Base-by-base conservation (phyloP, 1,139 yeast genomes). In the Saccharomycopsis hybrid region DNA sequence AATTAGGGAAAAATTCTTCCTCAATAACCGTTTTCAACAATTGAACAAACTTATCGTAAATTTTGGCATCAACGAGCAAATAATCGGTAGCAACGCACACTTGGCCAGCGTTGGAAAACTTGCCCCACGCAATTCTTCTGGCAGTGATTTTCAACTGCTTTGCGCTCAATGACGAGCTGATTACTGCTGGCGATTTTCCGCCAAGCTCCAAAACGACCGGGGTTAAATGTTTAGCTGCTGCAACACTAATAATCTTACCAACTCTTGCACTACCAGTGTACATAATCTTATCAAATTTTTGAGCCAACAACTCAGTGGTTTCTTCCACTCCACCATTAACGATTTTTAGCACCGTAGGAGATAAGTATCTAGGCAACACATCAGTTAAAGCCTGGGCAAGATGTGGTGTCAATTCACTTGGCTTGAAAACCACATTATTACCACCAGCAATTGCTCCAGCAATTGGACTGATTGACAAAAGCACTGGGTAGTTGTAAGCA, bases 31-130 rank as follows among this genome's bases (percentile, higher is more conserved):
- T 62, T 29, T 68, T 63, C 24, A 84, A 61, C n/a, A 66, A 71
- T 2, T 60, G 60, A 3, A 80, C 66, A 48, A 87, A 76, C 57
- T 76, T 70, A n/a, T 71, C 74, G 58, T 80, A 77, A 27, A 80
- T 64, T 1, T 72, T 67, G 43, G 74, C 77, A 54, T 84, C 89
- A 27, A 82, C 83, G 47, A 88, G 62, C 5, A 85, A 69, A 60
- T 88, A 90, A 66, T 90, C 97, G 7, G 89, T 85, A 1, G 95
- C 87, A 43, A 88, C 87, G 70, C 97, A 89, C 1, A 94, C 82
- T 66, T 89, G 97, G 32, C 97, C 97, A n/a, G 84, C 79, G 62
- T 87, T 89, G 41, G 78, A 69, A 60, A 82, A 84, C 57, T 84
- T 78, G 35, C 92, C 92, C 87, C 94, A 86, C 3, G 78, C 73